Evolutionary conservation across 345 rosid genomes (phyloP).

Genomic region (Salix arbutifolia): DNA sequence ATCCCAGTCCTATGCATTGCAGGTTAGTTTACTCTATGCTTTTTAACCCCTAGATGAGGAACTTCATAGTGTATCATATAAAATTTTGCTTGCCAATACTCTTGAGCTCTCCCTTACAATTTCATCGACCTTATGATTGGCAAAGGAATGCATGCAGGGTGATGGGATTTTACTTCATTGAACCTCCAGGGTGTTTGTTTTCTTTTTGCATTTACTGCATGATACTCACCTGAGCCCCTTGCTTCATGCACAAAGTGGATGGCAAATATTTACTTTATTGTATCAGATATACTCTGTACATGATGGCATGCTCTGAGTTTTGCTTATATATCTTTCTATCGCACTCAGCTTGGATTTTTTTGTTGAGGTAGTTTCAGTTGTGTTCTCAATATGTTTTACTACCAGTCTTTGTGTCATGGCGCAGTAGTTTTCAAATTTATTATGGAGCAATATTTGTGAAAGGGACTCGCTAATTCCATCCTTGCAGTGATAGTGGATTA

Average conservation of each 20-base stretch:
- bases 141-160: not conserved
- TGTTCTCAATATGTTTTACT: not conserved
- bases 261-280: not conserved
- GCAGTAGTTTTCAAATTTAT: not conserved
- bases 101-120: not conserved
- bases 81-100: not conserved
- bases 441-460: not conserved
- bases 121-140: too few relatives aligned
- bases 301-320: not conserved
- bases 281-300: not conserved
- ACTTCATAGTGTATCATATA: not conserved
- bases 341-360: not conserved
- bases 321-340: not conserved
- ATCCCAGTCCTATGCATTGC: slow-evolving; percentile 58
- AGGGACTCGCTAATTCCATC: not conserved
- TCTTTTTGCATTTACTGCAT: not conserved
- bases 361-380: not conserved
- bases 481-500: not conserved
- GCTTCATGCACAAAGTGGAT: not conserved
- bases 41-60: not conserved
- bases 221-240: not conserved
- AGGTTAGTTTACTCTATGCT: slow-evolving; percentile 42
- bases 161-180: not conserved
- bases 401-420: not conserved
- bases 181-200: too few relatives aligned